Evolutionary conservation across 2,329 filamentous ascomycete genomes (phyloP), one percentile per base, ranked within the genome.

Genomic region (Apiospora hydei): DNA sequence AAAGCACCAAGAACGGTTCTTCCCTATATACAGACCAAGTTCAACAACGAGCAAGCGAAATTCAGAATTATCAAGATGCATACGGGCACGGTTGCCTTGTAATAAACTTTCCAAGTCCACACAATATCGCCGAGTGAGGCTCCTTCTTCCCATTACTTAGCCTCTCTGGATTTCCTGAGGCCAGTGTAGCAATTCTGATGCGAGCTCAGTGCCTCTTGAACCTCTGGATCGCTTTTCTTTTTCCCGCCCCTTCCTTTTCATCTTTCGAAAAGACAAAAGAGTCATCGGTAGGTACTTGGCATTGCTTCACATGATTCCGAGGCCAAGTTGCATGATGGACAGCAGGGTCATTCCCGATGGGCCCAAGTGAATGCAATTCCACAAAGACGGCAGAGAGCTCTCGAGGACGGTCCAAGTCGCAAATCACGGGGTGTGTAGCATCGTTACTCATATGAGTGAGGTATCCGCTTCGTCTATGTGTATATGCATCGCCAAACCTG

Each of bases 401-500:
- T 41, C 21, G 30, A 38, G 16, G 8, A 41, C 24, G 57, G 34
- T n/a, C 34, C 34, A 41, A 64, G 41, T 30, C 10, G 57, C 8
- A 64, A 64, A 41, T 64, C 57, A 64, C 57, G 34, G 34, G 30
- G 18, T 64, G 57, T 64, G 34, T 13, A 41, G 57, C 57, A 64
- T 41, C 30, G n/a, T 38, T 64, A n/a, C 57, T 64, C 57, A 38
- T 41, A 38, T 41, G 57, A 64, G 57, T 64, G 57, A 64, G 57
- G 30, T 64, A 64, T 41, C 57, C n/a, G 57, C 57, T 64, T 64
- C 57, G 57, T 64, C 57, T 64, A 64, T 64, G 57, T 64, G 57
- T 64, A 64, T 64, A 64, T 64, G 57, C 57, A 64, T 64, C 34
- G 57, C 57, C 57, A 64, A 64, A 64, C 57, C 57, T 64, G 57